Evolutionary conservation across 108 stramenopile genomes (phyloP).

Genomic region (Fistulifera pelliculosa): DNA sequence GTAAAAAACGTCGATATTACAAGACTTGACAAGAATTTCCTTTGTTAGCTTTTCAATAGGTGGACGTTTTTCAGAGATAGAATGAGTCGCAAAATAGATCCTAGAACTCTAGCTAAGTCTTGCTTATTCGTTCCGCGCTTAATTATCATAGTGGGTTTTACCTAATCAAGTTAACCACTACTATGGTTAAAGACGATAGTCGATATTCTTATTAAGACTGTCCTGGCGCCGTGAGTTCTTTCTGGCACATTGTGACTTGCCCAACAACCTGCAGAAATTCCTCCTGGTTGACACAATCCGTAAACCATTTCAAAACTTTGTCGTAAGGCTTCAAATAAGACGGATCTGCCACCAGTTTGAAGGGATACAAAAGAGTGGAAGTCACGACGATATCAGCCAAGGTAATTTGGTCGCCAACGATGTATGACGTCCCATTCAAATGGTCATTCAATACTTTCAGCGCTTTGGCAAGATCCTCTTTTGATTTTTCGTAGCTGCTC

Average conservation of each 20-base stretch:
- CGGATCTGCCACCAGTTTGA: slow-evolving; percentile 73
- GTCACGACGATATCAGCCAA: slow-evolving; percentile 87
- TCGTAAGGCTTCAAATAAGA: slow-evolving; percentile 52
- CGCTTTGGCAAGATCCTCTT: slow-evolving; percentile 50
- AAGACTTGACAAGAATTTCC: too few species aligned
- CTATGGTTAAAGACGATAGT: too few species aligned
- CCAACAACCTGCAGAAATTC: slow-evolving; percentile 81
- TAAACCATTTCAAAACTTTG: slow-evolving; percentile 78
- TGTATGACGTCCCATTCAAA: slow-evolving; percentile 38
- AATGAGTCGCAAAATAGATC: too few species aligned
- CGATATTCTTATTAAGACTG: slow-evolving; percentile 5
- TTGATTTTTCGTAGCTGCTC: slow-evolving; percentile 43
- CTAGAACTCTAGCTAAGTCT: too few species aligned
- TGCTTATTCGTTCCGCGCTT: too few species aligned
- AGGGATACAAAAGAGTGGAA: slow-evolving; percentile 82
- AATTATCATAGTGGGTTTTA: too few species aligned
- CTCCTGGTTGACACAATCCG: slow-evolving; percentile 69
- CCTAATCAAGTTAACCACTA: too few species aligned
- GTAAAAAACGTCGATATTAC: too few species aligned
- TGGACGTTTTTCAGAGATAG: too few species aligned
- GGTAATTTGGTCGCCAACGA: slow-evolving; percentile 77
- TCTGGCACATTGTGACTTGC: slow-evolving; percentile 60
- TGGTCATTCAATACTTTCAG: slow-evolving; percentile 57
- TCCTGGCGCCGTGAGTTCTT: slow-evolving; percentile 32
- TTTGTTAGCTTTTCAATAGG: too few species aligned